These are phyloP conservation scores for Rhodotorula sp. DNA, from an alignment of 1,284 basidiomycete genomes.

Conservation along the genomic window DNA sequence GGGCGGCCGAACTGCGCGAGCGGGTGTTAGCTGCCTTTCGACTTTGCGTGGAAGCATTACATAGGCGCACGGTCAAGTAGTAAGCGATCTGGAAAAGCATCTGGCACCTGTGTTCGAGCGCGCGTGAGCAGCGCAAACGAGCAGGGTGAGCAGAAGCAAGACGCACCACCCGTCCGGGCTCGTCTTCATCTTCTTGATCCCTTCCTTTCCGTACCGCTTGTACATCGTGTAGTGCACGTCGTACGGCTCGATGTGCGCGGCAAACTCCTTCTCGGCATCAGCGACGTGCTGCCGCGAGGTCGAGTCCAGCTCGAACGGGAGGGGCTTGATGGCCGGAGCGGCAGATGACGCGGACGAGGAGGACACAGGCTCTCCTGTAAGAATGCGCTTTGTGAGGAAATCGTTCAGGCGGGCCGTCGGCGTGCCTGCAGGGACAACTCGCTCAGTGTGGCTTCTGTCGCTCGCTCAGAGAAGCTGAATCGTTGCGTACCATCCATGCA, in stretches of 20 bases:
- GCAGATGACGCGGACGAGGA: slow-evolving; percentile 56
- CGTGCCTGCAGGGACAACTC: slow-evolving; percentile 15
- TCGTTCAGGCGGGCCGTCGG: slow-evolving; percentile 68
- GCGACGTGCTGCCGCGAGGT: slow-evolving; percentile 58
- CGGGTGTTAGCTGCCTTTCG: not conserved
- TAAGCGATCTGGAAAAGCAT: slow-evolving; percentile 86
- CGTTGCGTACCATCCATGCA: slow-evolving; percentile 49
- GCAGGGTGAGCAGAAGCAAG: not conserved
- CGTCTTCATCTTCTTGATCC: slow-evolving; percentile 80
- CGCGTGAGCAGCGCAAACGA: not conserved
- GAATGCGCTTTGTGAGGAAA: slow-evolving; percentile 66
- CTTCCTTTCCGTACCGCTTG: slow-evolving; percentile 72
- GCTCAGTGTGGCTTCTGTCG: not conserved
- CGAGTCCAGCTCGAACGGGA: slow-evolving; percentile 68
- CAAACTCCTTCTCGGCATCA: slow-evolving; percentile 61
- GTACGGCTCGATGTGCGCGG: slow-evolving; percentile 67
- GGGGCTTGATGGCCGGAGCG: slow-evolving; percentile 55
- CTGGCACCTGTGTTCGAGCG: slow-evolving; percentile 58
- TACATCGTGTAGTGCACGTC: slow-evolving; percentile 68
- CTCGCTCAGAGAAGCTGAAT: too few species aligned
- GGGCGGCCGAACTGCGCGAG: slow-evolving; percentile 12
- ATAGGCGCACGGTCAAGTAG: slow-evolving; percentile 53
- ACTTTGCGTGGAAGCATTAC: not conserved
- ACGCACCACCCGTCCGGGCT: slow-evolving; percentile 80
- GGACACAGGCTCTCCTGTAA: slow-evolving; percentile 49